Percentiles rank a stretch among this genome's conserved stretches.
Conservation (phyloP, 129 eudicot species). For the Oenanthe sinensis region DNA sequence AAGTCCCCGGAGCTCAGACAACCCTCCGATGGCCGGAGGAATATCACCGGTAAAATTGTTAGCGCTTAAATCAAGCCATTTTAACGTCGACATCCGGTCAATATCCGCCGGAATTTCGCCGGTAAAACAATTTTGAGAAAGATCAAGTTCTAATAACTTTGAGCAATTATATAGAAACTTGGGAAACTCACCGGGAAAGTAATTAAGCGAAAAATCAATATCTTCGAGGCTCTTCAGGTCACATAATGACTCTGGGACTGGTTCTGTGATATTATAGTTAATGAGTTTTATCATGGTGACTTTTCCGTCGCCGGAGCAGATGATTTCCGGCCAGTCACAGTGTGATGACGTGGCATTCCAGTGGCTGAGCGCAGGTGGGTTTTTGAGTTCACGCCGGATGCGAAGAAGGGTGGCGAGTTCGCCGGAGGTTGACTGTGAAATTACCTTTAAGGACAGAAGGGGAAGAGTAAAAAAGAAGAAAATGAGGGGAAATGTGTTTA, state of each 20-base stretch:
- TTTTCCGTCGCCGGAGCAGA: conserved; percentile 38
- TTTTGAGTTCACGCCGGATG: background rate
- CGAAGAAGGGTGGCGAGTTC: background rate
- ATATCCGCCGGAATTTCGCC: conserved; percentile 58
- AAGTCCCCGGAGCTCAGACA: conserved; percentile 28
- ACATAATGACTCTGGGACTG: conserved; percentile 46
- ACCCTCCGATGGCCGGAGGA: conserved; percentile 56
- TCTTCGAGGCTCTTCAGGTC: conserved; percentile 33
- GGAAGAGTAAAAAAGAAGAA: background rate
- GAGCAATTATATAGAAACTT: conserved; percentile 43
- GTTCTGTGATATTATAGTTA: conserved; percentile 20
- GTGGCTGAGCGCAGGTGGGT: conserved; percentile 2
- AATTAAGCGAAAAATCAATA: conserved; percentile 32
- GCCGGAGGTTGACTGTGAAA: background rate
- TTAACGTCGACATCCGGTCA: conserved; percentile 31
- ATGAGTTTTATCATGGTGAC: conserved; percentile 26
- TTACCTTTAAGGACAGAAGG: conserved; percentile 1
- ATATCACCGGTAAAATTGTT: conserved; percentile 85
- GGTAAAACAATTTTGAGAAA: conserved; percentile 44
- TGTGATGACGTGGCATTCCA: conserved; percentile 17
- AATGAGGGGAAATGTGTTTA: background rate
- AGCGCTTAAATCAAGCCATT: conserved; percentile 36
- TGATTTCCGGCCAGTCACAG: conserved; percentile 63
- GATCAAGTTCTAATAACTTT: conserved; percentile 33
- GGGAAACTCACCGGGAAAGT: conserved; percentile 60